Evolutionary conservation across 2,329 filamentous ascomycete genomes (phyloP).

Genomic region (Pochonia chlamydosporia): DNA sequence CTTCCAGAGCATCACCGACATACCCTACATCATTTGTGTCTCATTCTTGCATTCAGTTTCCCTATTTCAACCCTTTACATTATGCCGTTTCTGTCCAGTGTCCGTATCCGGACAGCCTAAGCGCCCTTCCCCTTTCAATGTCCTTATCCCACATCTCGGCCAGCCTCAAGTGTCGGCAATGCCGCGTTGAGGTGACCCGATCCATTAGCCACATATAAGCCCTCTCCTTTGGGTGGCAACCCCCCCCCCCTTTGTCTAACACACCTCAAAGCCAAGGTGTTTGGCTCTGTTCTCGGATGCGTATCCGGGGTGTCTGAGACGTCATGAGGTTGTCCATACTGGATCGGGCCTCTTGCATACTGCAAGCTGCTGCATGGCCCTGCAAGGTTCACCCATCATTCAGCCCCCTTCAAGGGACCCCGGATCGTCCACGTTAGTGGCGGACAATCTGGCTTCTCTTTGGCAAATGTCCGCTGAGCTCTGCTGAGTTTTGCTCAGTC

Average conservation of each 20-base stretch:
- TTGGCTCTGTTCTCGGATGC: not conserved
- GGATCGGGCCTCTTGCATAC: slow-evolving; percentile 1
- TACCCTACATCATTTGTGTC: no score
- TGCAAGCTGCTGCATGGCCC: not conserved
- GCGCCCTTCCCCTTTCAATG: not conserved
- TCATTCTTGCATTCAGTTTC: no score
- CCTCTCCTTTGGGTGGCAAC: no score
- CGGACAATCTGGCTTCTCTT: not conserved
- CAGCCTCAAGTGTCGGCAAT: not conserved
- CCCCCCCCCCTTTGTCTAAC: no score
- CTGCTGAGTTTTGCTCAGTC: no score
- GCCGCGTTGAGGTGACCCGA: not conserved
- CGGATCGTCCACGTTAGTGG: not conserved
- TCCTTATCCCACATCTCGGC: not conserved
- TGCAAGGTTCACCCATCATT: not conserved
- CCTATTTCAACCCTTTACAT: no score
- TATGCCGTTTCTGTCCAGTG: no score
- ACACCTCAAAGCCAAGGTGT: no score
- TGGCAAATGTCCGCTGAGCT: no score
- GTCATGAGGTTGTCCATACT: slow-evolving; percentile 1
- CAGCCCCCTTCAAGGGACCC: not conserved
- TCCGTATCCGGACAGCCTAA: no score
- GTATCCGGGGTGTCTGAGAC: not conserved
- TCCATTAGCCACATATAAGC: no score
- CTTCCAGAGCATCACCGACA: no score